phyloP scores from a whole-genome alignment of 306 rosid species.

The Corylus heterophylla region DNA sequence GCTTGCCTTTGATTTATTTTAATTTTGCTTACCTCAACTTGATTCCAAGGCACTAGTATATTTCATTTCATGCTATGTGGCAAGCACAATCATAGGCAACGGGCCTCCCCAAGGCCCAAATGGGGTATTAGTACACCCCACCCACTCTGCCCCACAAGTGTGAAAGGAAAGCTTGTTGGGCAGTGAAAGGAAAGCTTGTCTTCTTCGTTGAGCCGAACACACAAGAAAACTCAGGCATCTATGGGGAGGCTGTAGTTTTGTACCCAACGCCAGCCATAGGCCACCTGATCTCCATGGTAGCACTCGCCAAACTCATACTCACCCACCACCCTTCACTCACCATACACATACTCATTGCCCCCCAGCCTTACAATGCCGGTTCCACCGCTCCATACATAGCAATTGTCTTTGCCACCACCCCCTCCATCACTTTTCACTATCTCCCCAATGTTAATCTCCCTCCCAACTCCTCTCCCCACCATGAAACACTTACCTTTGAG shows the following conservation, averaged over 20 bases:
- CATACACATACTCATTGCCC: slow-evolving; percentile 40
- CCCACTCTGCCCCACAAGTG: too few species aligned
- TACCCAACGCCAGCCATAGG: slow-evolving; percentile 9
- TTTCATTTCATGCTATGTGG: too few species aligned
- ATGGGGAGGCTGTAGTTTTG: too few species aligned
- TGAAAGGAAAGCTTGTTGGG: too few species aligned
- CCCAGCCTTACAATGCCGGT: slow-evolving; percentile 32
- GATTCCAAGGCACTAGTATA: too few species aligned
- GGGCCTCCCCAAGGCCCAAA: too few species aligned
- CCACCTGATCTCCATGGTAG: slow-evolving; percentile 42
- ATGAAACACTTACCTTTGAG: slow-evolving; percentile 16
- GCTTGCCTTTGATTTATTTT: too few species aligned
- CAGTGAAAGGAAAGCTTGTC: too few species aligned
- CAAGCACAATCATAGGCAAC: too few species aligned
- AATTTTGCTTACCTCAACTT: too few species aligned
- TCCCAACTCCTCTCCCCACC: slow-evolving; percentile 9
- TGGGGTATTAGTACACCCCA: too few species aligned
- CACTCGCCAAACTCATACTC: slow-evolving; percentile 37
- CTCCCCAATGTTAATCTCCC: slow-evolving; percentile 29
- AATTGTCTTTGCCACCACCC: slow-evolving; percentile 21
- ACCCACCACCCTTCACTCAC: slow-evolving; percentile 35
- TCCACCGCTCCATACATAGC: slow-evolving; percentile 32
- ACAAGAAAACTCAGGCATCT: background rate
- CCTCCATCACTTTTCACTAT: slow-evolving; percentile 39
- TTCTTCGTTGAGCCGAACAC: too few species aligned